Base-by-base conservation (phyloP, 106 monocot species). In the Ottelia alismoides region DNA sequence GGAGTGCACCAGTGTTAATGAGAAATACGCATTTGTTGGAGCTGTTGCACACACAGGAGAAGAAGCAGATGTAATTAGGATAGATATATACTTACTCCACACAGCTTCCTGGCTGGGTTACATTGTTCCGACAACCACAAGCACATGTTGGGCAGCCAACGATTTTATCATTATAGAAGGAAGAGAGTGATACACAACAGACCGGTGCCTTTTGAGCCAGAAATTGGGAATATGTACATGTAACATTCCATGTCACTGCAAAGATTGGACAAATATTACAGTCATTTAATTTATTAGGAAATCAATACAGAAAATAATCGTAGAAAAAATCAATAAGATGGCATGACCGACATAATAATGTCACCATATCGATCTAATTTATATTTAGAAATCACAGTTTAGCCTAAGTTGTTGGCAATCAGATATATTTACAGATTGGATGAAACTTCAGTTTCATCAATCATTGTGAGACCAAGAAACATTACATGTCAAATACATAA, bases 231-330 rank as follows among this genome's bases (percentile, higher is more conserved):
- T 87, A 87, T 50, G 77, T 92, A 65, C 87, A 92, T 17, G 86
- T 87, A 46, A 87, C 76, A 56, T 92, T 92, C 92, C 82, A 92
- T 61, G 92, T 92, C 92, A 87, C 92, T 92, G 82, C 65, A 77
- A 53, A 17, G n/a, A n/a, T n/a, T n/a, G n/a, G n/a, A n/a, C n/a
- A n/a, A n/a, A n/a, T n/a, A n/a, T n/a, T n/a, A n/a, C n/a, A n/a
- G n/a, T n/a, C n/a, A n/a, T n/a, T n/a, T n/a, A n/a, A n/a, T n/a
- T n/a, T n/a, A n/a, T n/a, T n/a, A n/a, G n/a, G n/a, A n/a, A n/a
- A n/a, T n/a, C n/a, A n/a, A n/a, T n/a, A n/a, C n/a, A n/a, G n/a
- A n/a, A n/a, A n/a, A n/a, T n/a, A n/a, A n/a, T n/a, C n/a, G n/a
- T n/a, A n/a, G n/a, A n/a, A n/a, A n/a, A n/a, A n/a, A n/a, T n/a